Conservation (phyloP, 2,329 filamentous ascomycete genomes). For the Microdochium nivale region DNA sequence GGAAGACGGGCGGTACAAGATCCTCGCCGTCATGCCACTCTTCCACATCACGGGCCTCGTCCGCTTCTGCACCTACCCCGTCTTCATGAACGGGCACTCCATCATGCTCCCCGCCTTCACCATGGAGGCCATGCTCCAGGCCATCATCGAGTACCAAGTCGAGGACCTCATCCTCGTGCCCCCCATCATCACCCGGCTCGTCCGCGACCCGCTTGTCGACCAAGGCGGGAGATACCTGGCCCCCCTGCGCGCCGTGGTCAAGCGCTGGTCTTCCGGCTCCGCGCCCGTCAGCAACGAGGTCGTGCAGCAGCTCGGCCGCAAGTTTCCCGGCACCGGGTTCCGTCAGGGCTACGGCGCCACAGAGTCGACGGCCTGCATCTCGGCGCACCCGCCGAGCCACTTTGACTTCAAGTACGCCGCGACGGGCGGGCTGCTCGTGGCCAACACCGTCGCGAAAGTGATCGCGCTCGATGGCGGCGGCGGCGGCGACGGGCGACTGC, state of each 20-base stretch:
- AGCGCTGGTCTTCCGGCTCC: conserved; percentile 48
- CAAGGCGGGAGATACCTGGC: conserved; percentile 7
- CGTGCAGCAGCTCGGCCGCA: conserved; percentile 40
- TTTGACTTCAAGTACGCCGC: conserved; percentile 48
- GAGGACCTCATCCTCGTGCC: conserved; percentile 15
- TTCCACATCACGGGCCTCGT: conserved; percentile 13
- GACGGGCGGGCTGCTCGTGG: conserved; percentile 44
- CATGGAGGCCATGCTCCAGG: conserved; percentile 10
- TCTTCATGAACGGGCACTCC: conserved; percentile 11
- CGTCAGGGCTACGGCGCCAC: conserved; percentile 62
- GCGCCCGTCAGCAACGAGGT: conserved; percentile 48
- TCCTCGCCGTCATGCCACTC: conserved; percentile 4
- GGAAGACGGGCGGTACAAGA: conserved; percentile 2
- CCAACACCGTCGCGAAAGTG: conserved; percentile 50
- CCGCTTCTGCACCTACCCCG: conserved; percentile 9
- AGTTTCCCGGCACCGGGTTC: conserved; percentile 50
- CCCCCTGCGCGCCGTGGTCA: conserved; percentile 20
- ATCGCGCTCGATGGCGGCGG: conserved; percentile 17
- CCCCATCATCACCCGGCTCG: conserved; percentile 13
- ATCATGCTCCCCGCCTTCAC: conserved; percentile 14
- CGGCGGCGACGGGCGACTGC: conserved; percentile 18
- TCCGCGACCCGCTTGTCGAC: conserved; percentile 10
- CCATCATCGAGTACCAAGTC: conserved; percentile 10
- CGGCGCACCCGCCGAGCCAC: conserved; percentile 44
- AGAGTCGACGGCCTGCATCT: conserved; percentile 53